Conservation (phyloP, 2,329 filamentous ascomycete genomes). For the Diplodia mutila region DNA sequence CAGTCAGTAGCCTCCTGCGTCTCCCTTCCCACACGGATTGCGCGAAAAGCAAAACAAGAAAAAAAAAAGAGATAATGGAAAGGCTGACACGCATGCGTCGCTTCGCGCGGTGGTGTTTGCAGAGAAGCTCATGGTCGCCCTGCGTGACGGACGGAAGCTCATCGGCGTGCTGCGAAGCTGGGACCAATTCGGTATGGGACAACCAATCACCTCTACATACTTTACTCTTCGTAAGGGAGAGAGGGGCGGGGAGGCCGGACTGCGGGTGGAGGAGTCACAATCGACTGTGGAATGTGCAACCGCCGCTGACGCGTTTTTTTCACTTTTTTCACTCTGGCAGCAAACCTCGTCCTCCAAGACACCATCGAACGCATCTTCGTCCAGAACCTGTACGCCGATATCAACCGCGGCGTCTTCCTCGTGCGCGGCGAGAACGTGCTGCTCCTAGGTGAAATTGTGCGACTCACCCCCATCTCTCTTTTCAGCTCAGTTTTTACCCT, state of each 20-base stretch:
- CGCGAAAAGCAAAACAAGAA: background rate
- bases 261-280: background rate
- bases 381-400: constrained; percentile 76
- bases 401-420: constrained; percentile 83
- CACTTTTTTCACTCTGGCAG: constrained; percentile 39
- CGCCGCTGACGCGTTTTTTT: background rate
- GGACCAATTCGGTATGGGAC: constrained; percentile 86
- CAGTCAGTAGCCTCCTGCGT: constrained; percentile 65
- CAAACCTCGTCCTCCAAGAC: constrained; percentile 92
- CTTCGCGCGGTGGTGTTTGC: constrained; percentile 28
- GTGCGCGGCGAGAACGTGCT: constrained; percentile 97
- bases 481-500: background rate
- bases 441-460: constrained; percentile 83
- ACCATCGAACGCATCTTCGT: constrained; percentile 88
- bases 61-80: background rate
- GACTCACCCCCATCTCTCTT: background rate
- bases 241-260: background rate
- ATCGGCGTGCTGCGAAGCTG: constrained; percentile 91
- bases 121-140: constrained; percentile 94
- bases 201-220: background rate
- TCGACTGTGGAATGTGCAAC: background rate
- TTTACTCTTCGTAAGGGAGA: background rate
- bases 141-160: constrained; percentile 92
- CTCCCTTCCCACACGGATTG: background rate
- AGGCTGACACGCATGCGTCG: background rate